Conservation (phyloP, 2,329 filamentous ascomycete species). For the Paecilomyces dactylethromorphus region DNA sequence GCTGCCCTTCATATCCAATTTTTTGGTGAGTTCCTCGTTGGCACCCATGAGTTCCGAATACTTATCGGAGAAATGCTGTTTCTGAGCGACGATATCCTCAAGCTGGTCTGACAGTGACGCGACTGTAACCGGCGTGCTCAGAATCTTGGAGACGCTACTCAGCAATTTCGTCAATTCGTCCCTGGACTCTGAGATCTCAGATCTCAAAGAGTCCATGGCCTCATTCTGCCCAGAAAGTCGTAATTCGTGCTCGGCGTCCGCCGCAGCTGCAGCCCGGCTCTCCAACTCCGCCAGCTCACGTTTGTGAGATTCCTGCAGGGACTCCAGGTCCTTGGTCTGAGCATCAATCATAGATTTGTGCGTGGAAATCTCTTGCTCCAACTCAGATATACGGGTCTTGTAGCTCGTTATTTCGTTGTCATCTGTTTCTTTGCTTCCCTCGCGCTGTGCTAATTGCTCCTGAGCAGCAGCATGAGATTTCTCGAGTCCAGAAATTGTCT, state of each 20-base stretch:
- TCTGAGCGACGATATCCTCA: conserved; percentile 44
- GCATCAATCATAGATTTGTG: conserved; percentile 50
- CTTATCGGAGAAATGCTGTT: conserved; percentile 36
- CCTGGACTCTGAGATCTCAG: conserved; percentile 58
- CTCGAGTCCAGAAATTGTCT: conserved; percentile 69
- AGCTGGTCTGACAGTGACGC: conserved; percentile 56
- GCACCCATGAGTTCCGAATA: conserved; percentile 34
- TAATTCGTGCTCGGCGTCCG: conserved; percentile 30
- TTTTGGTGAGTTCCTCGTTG: conserved; percentile 32
- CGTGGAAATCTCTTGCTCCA: conserved; percentile 51
- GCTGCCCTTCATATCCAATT: conserved; percentile 30
- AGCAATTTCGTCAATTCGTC: conserved; percentile 61
- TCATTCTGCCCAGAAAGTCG: conserved; percentile 47
- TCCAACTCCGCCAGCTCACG: conserved; percentile 35
- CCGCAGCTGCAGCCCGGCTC: conserved; percentile 27
- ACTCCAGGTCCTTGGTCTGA: conserved; percentile 48
- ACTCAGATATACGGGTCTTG: conserved; percentile 42
- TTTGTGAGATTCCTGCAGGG: conserved; percentile 48
- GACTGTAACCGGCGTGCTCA: conserved; percentile 47
- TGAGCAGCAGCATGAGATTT: conserved; percentile 61
- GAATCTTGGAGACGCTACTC: conserved; percentile 46
- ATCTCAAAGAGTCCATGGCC: conserved; percentile 52
- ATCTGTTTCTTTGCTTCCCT: conserved; percentile 52
- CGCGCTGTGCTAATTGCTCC: conserved; percentile 61
- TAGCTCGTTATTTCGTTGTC: conserved; percentile 42